Base-by-base conservation (phyloP, 2,329 filamentous ascomycete species). In the Fusarium devonianum region DNA sequence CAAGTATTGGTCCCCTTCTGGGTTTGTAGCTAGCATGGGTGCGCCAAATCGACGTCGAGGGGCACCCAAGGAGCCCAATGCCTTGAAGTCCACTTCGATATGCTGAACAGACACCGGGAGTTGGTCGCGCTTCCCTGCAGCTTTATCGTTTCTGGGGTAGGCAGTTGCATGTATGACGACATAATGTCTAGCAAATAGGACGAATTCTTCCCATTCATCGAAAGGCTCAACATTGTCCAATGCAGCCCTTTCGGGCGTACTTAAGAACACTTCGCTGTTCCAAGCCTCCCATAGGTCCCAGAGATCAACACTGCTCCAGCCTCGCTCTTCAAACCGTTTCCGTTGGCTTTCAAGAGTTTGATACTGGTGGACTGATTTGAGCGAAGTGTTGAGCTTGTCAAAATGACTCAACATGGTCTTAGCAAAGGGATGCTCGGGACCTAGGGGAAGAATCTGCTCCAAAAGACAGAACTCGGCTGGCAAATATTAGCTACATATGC, bases 151-250 rank as follows among this genome's bases (percentile, higher is more conserved):
- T 14, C 17, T 39, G 9, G 33, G 35, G 5, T 55, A 40, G 7
- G 65, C 65, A 7, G 42, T 57, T 9, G 90, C 90, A 39, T 84
- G 77, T 7, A 96, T 77, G 32, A 97, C 73, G 61, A 92, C 89
- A 70, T 96, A 96, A 71, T 97, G 92, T 23, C 86, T 85, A 2
- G 83, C 85, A 69, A 95, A 96, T 1, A 96, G 76, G 3, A 88
- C 86, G 67, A 97, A 92, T 65, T 97, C 93, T 71, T 97, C 93
- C 91, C 91, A 96, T 71, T 97, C 92, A 69, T 97, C 93, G 67
- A 97, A 97, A 1, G 88, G 85, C 66, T 97, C 93, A 12, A 92
- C 71, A 1, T 74, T 67, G 61, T 96, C 87, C 11, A 97, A 73
- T 9, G 73, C 73, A 25, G 68, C 74, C 56, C 90, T 81, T 53